phyloP scores from a whole-genome alignment of 2,329 filamentous ascomycete species.

The Pleoardoris graminearum region DNA sequence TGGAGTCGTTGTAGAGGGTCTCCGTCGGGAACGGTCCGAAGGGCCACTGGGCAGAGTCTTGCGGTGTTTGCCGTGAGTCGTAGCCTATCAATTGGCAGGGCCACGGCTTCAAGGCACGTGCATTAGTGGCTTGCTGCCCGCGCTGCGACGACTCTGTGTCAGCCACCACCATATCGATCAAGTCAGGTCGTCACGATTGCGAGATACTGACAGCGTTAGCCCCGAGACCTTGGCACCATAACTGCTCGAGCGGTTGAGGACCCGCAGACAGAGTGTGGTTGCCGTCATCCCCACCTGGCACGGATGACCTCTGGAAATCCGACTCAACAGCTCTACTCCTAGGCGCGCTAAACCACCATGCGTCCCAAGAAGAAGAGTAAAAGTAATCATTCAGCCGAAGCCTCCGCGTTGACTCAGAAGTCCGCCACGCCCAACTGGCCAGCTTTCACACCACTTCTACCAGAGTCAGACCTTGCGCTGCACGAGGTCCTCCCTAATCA shows the following conservation, averaged over 20 bases:
- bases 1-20: background rate
- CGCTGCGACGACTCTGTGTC: background rate
- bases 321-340: background rate
- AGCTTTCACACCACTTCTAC: conserved; percentile 68
- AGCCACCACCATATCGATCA: background rate
- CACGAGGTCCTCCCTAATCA: conserved; percentile 64
- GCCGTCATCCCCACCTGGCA: background rate
- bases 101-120: conserved; percentile 14
- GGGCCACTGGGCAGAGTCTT: conserved; percentile 16
- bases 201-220: background rate
- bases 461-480: conserved; percentile 65
- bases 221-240: background rate
- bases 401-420: conserved; percentile 3
- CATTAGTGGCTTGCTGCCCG: conserved; percentile 3
- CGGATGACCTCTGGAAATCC: background rate
- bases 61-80: conserved; percentile 13
- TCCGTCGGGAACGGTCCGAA: background rate
- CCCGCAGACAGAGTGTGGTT: background rate
- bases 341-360: background rate
- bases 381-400: conserved; percentile 10
- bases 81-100: background rate
- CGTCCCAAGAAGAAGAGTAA: conserved; percentile 22
- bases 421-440: conserved; percentile 68
- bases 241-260: background rate
- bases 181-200: background rate